Conservation (phyloP, 306 rosid genomes). For the Prunus armeniaca region DNA sequence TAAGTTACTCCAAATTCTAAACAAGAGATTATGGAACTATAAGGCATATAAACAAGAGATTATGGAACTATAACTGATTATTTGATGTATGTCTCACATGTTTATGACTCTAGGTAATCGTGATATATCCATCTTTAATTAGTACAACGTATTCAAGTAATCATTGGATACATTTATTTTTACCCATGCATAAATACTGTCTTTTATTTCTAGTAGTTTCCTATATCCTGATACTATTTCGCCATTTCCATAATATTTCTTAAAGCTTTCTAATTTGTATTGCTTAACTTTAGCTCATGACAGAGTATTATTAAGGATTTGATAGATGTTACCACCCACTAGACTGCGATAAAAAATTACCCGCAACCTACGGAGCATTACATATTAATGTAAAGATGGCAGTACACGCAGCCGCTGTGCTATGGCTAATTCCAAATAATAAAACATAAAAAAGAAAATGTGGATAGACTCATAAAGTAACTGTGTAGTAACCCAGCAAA, state of each 20-base stretch:
- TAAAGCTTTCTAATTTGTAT: background rate
- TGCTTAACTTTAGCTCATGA: background rate
- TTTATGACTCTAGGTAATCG: background rate
- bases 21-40: background rate
- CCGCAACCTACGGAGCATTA: background rate
- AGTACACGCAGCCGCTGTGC: background rate
- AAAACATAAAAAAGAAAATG: background rate
- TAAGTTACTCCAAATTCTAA: background rate
- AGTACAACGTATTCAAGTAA: background rate
- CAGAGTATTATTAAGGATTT: background rate
- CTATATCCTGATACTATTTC: background rate
- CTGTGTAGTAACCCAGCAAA: background rate
- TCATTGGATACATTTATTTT: background rate
- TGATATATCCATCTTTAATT: background rate
- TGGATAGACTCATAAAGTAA: background rate
- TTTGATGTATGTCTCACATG: background rate
- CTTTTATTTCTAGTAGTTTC: background rate
- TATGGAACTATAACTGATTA: background rate
- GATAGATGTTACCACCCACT: background rate
- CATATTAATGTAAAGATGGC: background rate
- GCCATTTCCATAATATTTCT: background rate
- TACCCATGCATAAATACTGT: background rate
- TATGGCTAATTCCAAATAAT: background rate
- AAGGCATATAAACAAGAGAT: background rate
- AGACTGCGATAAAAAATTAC: background rate